phyloP scores from a whole-genome alignment of 1,284 basidiomycete genomes.

The Cystobasidiaceae sp. region DNA sequence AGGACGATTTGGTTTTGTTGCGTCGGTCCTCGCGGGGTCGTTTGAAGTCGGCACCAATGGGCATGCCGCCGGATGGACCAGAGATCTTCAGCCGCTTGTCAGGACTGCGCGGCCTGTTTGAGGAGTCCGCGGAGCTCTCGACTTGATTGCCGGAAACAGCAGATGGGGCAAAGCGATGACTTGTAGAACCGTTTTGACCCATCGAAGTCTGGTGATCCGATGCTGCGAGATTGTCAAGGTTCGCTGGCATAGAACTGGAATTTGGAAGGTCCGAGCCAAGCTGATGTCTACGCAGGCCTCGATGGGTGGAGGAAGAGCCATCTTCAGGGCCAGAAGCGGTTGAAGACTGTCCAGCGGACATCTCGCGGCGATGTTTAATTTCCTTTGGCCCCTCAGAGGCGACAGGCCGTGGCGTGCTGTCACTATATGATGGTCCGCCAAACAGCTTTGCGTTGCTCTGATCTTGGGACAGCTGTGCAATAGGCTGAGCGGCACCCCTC shows the following conservation, averaged over 20 bases:
- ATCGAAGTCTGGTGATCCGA: conserved; percentile 51
- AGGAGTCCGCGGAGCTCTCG: conserved; percentile 52
- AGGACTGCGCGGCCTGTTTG: conserved; percentile 49
- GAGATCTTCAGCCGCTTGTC: conserved; percentile 61
- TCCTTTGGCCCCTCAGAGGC: background rate
- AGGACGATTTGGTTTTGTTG: conserved; percentile 64
- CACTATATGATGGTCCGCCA: conserved; percentile 3
- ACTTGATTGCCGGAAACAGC: background rate
- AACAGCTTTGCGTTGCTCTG: conserved; percentile 16
- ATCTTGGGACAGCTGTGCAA: conserved; percentile 52
- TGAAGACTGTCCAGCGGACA: conserved; percentile 31
- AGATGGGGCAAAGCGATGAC: conserved; percentile 1
- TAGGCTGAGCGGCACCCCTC: conserved; percentile 56
- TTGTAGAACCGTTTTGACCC: conserved; percentile 48
- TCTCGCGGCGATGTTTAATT: conserved; percentile 25
- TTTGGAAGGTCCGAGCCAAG: conserved; percentile 32
- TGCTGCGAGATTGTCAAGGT: conserved; percentile 42
- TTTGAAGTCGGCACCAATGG: conserved; percentile 75
- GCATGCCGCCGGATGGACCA: conserved; percentile 76
- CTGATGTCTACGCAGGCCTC: background rate
- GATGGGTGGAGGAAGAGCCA: background rate
- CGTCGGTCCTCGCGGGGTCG: conserved; percentile 38
- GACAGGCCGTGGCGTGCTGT: background rate
- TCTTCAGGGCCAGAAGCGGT: conserved; percentile 26
- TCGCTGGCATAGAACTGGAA: conserved; percentile 35